Evolutionary conservation across 2,329 filamentous ascomycete species (phyloP), one percentile per base, ranked within the genome.

Genomic region (Alternaria hordeiaustralica): DNA sequence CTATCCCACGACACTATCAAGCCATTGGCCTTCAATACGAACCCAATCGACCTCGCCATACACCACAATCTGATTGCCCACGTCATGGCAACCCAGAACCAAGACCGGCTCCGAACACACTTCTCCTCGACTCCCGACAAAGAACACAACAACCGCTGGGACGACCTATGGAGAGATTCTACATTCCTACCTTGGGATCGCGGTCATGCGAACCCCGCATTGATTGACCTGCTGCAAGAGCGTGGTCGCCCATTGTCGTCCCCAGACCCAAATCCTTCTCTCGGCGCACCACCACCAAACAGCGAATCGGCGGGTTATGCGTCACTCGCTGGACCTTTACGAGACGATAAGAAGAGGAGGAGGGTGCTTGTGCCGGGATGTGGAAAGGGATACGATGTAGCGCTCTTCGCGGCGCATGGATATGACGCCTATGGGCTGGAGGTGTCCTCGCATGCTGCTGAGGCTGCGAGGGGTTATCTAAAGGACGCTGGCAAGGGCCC

Each of bases 401-500:
- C 93, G 10, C 83, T 97, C 41, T 85, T 97, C 47, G 87, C 89
- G 54, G 87, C 88, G 10, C 88, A 90, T 73, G 93, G 93, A 1
- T 96, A 92, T 76, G 90, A 96, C 79, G 88, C 89, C 2, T 89
- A 88, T 72, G 94, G 92, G 0, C 80, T 97, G 2, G 93, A 96
- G 75, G 86, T 87, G 59, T 89, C 89, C 47, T 73, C 82, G 9
- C 82, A 80, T 18, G 88, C 83, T 8, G 72, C 81, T 9, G 78
- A 83, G 11, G 81, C 81, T 33, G 87, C 87, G 2, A 74, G 79
- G 58, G 79, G 82, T 67, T 84, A 73, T 58, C 25, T 79, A 3
- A 70, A 75, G 46, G 71, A 69, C 45, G 72, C 64, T 6, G 77
- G 66, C 41, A 65, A 71, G 49, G 82, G 78, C n/a, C 62, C 69